Evolutionary conservation across 768 basidiomycete genomes (phyloP), one percentile per base, ranked within the genome.

Genomic region (Kwoniella europaea): DNA sequence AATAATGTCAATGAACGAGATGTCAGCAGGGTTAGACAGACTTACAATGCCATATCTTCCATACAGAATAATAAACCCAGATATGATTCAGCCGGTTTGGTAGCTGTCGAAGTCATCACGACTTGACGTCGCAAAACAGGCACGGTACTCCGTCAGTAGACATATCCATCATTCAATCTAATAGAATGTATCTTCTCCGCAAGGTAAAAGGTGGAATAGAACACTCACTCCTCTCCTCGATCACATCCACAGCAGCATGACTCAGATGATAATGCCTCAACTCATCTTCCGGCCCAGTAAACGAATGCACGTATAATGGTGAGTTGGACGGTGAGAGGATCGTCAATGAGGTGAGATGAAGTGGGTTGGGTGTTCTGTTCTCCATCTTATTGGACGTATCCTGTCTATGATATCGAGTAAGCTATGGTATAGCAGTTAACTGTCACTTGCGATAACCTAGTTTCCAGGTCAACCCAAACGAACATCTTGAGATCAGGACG

Each of bases 41-140:
- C 82, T 68, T 62, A 83, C 82, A 82, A 76, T 13, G 80, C 82
- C 75, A 83, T 80, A 63, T 83, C 82, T 56, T 83, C 82, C 81
- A 83, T 82, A 58, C 79, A 79, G 69, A 81, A 82, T 42, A 83
- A 63, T 43, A 83, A 63, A 43, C 82, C 82, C 4, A 83, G 73
- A 61, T 80, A 83, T 16, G 75, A 75, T 24, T 83, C 80, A 20
- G 79, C 74, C 18, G 76, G 79, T 69, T 79, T 80, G 15, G 72
- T 76, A 24, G 77, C 77, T 24, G 77, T 76, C 4, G 71, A 69
- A 24, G 77, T 77, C 77, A 79, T 80, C 62, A 80, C 71, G 71
- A 81, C 79, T 81, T 81, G 43, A 12, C 2, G 27, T 16, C 20
- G 50, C 20, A 20, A 15, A 16, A 16, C 20, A 16, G 15, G 2